These are phyloP conservation scores for Pleurotus platypus DNA, from an alignment of 768 basidiomycete species.

Conservation along the genomic window DNA sequence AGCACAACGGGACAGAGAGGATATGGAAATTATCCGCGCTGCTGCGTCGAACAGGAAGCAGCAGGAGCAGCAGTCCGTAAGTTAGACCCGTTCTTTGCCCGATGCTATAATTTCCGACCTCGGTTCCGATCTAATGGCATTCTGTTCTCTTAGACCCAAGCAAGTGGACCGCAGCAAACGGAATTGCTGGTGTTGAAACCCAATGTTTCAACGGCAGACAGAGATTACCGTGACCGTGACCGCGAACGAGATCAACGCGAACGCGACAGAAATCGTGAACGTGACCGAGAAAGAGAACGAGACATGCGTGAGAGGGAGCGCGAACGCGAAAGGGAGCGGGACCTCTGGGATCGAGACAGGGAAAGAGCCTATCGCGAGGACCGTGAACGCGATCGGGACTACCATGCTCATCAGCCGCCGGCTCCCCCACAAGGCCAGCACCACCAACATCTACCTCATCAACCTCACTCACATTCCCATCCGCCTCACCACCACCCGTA, in stretches of 20 bases:
- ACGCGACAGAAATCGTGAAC: not conserved
- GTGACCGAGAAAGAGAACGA: constrained; percentile 4
- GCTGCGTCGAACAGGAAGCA: constrained; percentile 12
- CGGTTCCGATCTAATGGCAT: no score
- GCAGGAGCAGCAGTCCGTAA: constrained; percentile 9
- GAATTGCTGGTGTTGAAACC: constrained; percentile 12
- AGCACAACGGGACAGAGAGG: constrained; percentile 10
- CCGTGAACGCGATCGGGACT: not conserved
- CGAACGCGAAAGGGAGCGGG: constrained; percentile 20
- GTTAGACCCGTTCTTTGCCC: not conserved
- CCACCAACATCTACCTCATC: constrained; percentile 17
- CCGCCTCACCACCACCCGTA: constrained; percentile 4
- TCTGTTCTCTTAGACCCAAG: not conserved
- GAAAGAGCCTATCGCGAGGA: not conserved
- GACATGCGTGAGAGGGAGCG: constrained; percentile 17
- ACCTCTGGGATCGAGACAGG: not conserved
- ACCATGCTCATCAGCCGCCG: not conserved
- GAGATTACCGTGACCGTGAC: not conserved
- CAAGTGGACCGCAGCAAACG: constrained; percentile 5
- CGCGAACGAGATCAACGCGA: not conserved
- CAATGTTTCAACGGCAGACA: not conserved
- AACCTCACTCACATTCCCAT: not conserved
- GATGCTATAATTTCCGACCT: not conserved
- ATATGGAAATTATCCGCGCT: constrained; percentile 19
- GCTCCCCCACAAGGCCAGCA: constrained; percentile 8